Base-by-base conservation (phyloP, 2,329 filamentous ascomycete species). In the Tothia fuscella region DNA sequence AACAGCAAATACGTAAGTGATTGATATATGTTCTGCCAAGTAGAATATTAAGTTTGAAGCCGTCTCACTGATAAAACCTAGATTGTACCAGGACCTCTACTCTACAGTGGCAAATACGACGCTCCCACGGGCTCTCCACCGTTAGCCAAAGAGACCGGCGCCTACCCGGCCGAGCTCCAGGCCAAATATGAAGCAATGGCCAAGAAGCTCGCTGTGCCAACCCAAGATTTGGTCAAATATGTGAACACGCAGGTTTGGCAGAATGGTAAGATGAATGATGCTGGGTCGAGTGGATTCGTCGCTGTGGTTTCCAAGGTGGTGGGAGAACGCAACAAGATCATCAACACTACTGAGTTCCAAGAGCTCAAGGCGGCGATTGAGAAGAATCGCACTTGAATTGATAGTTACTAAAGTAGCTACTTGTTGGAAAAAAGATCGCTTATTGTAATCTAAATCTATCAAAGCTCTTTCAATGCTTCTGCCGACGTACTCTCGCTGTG, bases 71-170 rank as follows among this genome's bases (percentile, higher is more conserved):
- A 41, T 9, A 10, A 39, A 10, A 6, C 7, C 28, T 34, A 42
- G 39, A 20, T 21, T 25, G 6, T 41, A 7, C 39, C 39, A 10
- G 39, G 39, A 12, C 39, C 39, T 7, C 35, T 32, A 10, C 14
- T 41, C 10, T 42, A 42, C 21, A 22, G 10, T 9, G 39, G 39
- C 33, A 41, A 9, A 20, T 41, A 42, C 39, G 39, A 42, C 7
- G 32, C 39, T 13, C 39, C 39, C 22, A 28, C 12, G 12, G 39
- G 35, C 19, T 13, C 16, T 10, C 35, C 16, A 22, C 35, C 35
- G 7, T 10, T 22, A 6, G 35, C 16, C 19, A 41, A 42, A 10
- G 39, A 42, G 9, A 41, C 32, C 13, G 39, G 39, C 7, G 16
- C 21, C 16, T 42, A 26, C 19, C 35, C 39, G 9, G 9, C 7